Evolutionary conservation across 192 early-diverging fungal species (phyloP).

Genomic region (Fimicolochytrium jonesii): DNA sequence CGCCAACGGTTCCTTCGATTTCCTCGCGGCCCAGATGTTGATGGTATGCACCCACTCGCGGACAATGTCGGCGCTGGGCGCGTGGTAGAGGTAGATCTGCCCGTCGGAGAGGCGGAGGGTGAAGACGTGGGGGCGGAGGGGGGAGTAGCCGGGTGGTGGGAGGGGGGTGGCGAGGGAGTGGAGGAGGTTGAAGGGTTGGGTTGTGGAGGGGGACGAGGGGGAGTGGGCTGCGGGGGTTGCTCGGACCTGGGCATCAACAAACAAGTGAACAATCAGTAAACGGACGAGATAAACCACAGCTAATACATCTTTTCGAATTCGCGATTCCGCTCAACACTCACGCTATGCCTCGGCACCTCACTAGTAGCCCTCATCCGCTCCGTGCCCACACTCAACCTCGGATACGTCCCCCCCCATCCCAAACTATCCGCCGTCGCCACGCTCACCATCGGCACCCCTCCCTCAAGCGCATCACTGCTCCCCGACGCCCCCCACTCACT

Average conservation of each 20-base stretch:
- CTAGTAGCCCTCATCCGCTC: no score
- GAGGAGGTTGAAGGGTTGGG: slow-evolving; percentile 48
- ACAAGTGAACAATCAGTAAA: no score
- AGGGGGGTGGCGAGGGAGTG: slow-evolving; percentile 82
- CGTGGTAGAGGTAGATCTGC: slow-evolving; percentile 90
- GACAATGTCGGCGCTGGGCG: slow-evolving; percentile 60
- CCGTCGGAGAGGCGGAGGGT: slow-evolving; percentile 77
- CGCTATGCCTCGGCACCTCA: no score
- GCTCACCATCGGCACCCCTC: not conserved
- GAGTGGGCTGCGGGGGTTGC: no score
- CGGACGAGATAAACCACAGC: no score
- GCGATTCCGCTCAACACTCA: no score
- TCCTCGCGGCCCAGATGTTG: slow-evolving; percentile 93
- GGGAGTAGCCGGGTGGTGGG: slow-evolving; percentile 80
- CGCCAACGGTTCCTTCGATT: slow-evolving; percentile 81
- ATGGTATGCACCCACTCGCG: slow-evolving; percentile 83
- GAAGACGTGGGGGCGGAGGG: slow-evolving; percentile 75
- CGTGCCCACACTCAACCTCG: no score
- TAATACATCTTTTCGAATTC: no score
- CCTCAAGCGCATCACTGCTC: not conserved
- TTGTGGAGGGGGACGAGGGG: not conserved
- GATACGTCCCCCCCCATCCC: no score
- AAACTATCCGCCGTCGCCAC: no score
- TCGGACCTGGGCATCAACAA: no score
- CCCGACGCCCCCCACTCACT: not conserved